Evolutionary conservation across 306 rosid species (phyloP).

Genomic region (Prinsepia uniflora): DNA sequence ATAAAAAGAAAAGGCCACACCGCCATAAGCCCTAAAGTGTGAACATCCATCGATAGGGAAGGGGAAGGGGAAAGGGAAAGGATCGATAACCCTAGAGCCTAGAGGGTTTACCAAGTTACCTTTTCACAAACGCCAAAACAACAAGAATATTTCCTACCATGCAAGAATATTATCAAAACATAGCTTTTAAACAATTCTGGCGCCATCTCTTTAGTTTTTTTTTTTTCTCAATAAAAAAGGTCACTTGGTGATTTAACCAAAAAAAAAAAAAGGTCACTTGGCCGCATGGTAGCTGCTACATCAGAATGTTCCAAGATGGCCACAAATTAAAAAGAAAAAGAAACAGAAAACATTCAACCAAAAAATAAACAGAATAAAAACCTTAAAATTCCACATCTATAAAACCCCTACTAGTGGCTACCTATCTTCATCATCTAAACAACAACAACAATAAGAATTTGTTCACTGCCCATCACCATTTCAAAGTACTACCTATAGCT

Average conservation of each 20-base stretch:
- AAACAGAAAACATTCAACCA: background rate
- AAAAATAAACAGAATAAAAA: background rate
- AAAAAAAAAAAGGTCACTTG: background rate
- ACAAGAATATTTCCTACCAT: background rate
- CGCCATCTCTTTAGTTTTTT: constrained; percentile 6
- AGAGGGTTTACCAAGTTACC: background rate
- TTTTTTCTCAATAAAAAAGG: background rate
- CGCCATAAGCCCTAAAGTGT: background rate
- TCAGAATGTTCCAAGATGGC: constrained; percentile 26
- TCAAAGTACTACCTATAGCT: background rate
- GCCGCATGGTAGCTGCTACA: constrained; percentile 10
- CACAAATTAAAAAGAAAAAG: too few relatives aligned
- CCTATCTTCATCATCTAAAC: constrained; percentile 34
- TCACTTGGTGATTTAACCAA: too few relatives aligned
- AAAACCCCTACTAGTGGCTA: constrained; percentile 11
- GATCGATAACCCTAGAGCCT: background rate
- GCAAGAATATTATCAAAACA: too few relatives aligned
- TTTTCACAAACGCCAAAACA: background rate
- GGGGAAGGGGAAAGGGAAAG: too few relatives aligned
- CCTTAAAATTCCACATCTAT: constrained; percentile 6
- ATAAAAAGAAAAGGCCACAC: background rate
- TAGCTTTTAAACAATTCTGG: background rate
- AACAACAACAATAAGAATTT: background rate
- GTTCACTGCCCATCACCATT: background rate
- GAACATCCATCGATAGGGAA: background rate